phyloP scores from a whole-genome alignment of 805 yeast species.

The Suhomyces emberorum region DNA sequence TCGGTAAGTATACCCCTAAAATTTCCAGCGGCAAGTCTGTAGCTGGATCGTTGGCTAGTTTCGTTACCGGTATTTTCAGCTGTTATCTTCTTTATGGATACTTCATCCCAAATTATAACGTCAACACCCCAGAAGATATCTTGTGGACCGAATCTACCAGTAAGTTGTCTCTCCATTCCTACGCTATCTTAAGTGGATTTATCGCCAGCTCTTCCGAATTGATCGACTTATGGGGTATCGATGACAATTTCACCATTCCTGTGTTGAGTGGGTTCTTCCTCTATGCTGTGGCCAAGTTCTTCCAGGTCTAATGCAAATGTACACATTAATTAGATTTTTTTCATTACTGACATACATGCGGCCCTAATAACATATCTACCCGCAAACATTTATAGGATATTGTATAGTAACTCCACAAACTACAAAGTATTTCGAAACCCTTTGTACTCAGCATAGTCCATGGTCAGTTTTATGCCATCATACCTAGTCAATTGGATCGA shows the following conservation, averaged over 20 bases:
- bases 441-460: slow-evolving; percentile 22
- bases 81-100: slow-evolving; percentile 69
- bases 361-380: not conserved
- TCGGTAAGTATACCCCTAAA: slow-evolving; percentile 80
- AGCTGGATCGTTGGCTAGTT: slow-evolving; percentile 90
- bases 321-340: not conserved
- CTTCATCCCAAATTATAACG: slow-evolving; percentile 62
- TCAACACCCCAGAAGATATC: slow-evolving; percentile 55
- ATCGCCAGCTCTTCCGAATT: slow-evolving; percentile 88
- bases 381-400: too few relatives aligned
- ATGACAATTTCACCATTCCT: slow-evolving; percentile 94
- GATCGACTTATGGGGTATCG: slow-evolving; percentile 69
- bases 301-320: not conserved
- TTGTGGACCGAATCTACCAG: slow-evolving; percentile 66
- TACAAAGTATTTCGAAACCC: slow-evolving; percentile 15
- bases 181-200: slow-evolving; percentile 67
- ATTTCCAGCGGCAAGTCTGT: slow-evolving; percentile 72
- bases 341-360: too few relatives aligned
- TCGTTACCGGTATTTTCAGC: slow-evolving; percentile 63
- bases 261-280: slow-evolving; percentile 72
- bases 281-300: slow-evolving; percentile 40
- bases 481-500: slow-evolving; percentile 33
- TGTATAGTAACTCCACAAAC: too few relatives aligned
- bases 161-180: slow-evolving; percentile 46
- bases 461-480: slow-evolving; percentile 31